These are phyloP conservation scores for Cinnamomum micranthum DNA, from an alignment of 164 flowering plant species.

Conservation along the genomic window DNA sequence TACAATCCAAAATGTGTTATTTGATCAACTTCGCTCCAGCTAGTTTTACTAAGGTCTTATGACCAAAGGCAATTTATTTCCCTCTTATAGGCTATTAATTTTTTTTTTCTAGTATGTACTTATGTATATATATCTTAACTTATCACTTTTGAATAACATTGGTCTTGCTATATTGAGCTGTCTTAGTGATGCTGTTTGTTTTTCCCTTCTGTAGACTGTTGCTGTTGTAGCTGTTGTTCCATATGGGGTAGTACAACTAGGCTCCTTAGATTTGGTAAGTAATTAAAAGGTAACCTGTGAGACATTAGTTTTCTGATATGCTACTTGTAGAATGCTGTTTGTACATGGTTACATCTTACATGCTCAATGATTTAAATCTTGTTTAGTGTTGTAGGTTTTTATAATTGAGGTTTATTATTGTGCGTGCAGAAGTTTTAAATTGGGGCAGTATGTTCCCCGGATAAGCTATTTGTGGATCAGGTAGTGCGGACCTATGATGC, in stretches of 20 bases:
- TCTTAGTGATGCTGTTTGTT: background rate
- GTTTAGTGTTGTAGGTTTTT: background rate
- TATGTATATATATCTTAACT: background rate
- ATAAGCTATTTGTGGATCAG: too few relatives aligned
- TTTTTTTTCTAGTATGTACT: background rate
- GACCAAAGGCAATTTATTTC: too few relatives aligned
- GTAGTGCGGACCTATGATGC: too few relatives aligned
- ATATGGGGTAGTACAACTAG: conserved; percentile 83
- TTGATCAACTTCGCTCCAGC: background rate
- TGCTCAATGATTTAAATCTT: too few relatives aligned
- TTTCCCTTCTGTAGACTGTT: conserved; percentile 55
- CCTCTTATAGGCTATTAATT: background rate
- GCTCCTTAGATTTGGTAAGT: conserved; percentile 64
- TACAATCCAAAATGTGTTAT: too few relatives aligned
- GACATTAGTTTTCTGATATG: background rate
- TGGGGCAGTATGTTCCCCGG: background rate
- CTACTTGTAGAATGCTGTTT: background rate
- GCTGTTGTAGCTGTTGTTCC: conserved; percentile 71
- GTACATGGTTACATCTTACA: background rate
- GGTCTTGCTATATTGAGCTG: background rate
- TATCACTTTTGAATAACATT: background rate
- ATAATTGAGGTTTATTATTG: background rate
- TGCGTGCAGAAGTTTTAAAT: background rate
- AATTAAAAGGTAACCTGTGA: background rate
- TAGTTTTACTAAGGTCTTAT: background rate